Base-by-base conservation (phyloP, 176 grass and related monocot genomes). In the Cenchrus purpureus region DNA sequence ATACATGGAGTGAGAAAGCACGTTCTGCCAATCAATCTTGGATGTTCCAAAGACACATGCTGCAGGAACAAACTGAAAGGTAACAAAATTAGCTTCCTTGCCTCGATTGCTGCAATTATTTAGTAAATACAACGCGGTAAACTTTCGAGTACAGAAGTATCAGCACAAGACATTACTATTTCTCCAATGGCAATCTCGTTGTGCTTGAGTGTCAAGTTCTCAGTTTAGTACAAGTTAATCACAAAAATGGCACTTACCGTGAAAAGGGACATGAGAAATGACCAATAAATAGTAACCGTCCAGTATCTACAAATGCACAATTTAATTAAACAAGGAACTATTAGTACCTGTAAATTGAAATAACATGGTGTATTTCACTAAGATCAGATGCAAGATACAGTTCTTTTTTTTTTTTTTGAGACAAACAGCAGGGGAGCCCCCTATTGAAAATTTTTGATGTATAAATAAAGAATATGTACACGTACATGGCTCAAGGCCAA, bases 1-100 rank as follows among this genome's bases (percentile, higher is more conserved):
- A 44, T 96, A 99, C 97, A 77, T 92, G 64, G 91, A 91, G 84
- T 89, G 81, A 80, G 84, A 91, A 81, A 99, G 78, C 62, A 85
- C 78, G 60, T 65, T 89, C 71, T 92, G 94, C 94, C 93, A 99
- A 88, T 92, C 76, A 12, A 31, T 68, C 89, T 78, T 94, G 70
- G 97, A 99, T 83, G 74, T 57, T 81, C 97, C 97, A 25, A 91
- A 99, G 53, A 88, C 97, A 71, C 93, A 96, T 80, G 90, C 86
- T 55, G 97, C 93, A 0, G 97, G 97, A 56, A 94, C 90, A 89
- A 92, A 99, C 93, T 96, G 86, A 82, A 85, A 93, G 43, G 63
- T 11, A 52, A 86, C 10, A 4, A 28, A 57, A 48, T 70, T 84
- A 82, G 44, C 4, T 75, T 59, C 19, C 3, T 22, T 83, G 22